Evolutionary conservation across 257 asterid genomes (phyloP), one percentile per base, ranked within the genome.

Genomic region (Gentiana straminea): DNA sequence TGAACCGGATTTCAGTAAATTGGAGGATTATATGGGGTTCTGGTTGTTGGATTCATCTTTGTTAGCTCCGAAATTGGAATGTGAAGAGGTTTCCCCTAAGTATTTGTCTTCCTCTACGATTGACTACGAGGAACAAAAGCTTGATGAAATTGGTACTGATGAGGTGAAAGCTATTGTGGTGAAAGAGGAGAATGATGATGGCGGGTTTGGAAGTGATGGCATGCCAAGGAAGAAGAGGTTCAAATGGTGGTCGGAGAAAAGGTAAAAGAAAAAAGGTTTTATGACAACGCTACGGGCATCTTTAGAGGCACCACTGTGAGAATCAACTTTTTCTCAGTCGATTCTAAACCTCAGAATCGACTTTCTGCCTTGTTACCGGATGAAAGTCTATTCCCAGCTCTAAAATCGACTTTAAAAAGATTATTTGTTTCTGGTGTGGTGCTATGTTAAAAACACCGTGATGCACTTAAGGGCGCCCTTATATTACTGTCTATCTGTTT

Each of bases 191-290:
- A 67, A 38, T 33, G n/a, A 33, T 10, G 71, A 58, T 32, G 71
- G 60, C 9, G 70, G 52, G 8, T 34, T 38, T 9, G 46, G 46
- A 41, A 5, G 6, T 41, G 46, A 41, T 5, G 46, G 9, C 9
- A 41, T 3, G 9, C 46, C 2, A 5, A 60, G 60, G 61, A 50
- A n/a, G 35, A 67, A 67, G 66, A 67, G 49, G 49, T 67, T 53
- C 44, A 67, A 60, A 38, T 67, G 62, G 62, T 67, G 71, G 71
- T 67, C 71, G 35, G 55, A 55, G 49, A 66, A 67, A n/a, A 67
- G 71, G 71, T 67, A 54, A 13, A 53, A 12, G 12, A 13, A 33
- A 8, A 32, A 34, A 32, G 8, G 8, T 41, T 15, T 15, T 15
- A 15, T 15, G 24, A 15, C 24, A 15, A 15, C 24, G 24, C 24